These are phyloP conservation scores for Rhodotorula diobovata DNA, from an alignment of 768 basidiomycete genomes.

Conservation along the genomic window DNA sequence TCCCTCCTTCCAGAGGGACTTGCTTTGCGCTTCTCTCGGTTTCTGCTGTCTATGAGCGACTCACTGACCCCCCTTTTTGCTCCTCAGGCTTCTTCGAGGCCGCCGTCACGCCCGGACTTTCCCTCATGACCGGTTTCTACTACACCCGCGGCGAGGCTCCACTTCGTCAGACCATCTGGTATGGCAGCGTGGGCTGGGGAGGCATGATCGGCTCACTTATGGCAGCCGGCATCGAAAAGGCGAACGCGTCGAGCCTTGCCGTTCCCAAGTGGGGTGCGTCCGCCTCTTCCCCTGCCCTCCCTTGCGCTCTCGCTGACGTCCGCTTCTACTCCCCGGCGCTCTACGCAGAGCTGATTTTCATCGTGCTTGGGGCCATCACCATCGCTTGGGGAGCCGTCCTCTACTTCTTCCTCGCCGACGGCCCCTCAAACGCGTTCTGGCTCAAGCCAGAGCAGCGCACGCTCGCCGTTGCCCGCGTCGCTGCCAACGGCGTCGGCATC, in stretches of 20 bases:
- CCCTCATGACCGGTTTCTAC: slow-evolving; percentile 47
- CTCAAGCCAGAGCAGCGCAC: slow-evolving; percentile 44
- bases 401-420: slow-evolving; percentile 48
- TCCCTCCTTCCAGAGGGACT: too few relatives aligned
- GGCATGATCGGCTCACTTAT: slow-evolving; percentile 48
- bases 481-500: slow-evolving; percentile 45
- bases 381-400: slow-evolving; percentile 45
- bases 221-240: slow-evolving; percentile 45
- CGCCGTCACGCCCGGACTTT: slow-evolving; percentile 47
- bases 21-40: too few relatives aligned
- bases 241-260: background rate
- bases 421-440: slow-evolving; percentile 46
- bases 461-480: slow-evolving; percentile 47
- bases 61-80: background rate
- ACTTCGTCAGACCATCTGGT: slow-evolving; percentile 48
- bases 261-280: slow-evolving; percentile 18
- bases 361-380: slow-evolving; percentile 46
- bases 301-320: too few relatives aligned
- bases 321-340: too few relatives aligned
- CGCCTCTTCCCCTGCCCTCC: too few relatives aligned
- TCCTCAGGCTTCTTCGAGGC: slow-evolving; percentile 44
- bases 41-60: too few relatives aligned
- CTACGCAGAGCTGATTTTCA: slow-evolving; percentile 44
- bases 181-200: slow-evolving; percentile 46
- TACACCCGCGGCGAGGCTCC: slow-evolving; percentile 44